These are phyloP conservation scores for Quambalaria eucalypti DNA, from an alignment of 1,284 basidiomycete species.

Conservation along the genomic window DNA sequence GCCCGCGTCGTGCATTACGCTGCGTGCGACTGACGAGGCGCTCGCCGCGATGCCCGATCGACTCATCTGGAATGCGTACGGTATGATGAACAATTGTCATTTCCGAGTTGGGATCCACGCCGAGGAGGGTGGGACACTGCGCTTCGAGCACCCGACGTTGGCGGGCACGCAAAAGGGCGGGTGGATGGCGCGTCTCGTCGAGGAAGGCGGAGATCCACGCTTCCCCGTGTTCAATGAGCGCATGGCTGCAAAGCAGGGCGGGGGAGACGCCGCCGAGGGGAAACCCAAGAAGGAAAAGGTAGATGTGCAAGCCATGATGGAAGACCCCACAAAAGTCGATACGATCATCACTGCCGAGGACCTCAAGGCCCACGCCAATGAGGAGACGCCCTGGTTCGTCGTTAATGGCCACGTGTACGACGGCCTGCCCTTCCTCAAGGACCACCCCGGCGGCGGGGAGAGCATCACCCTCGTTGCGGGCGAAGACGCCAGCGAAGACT, in stretches of 20 bases:
- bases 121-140: constrained; percentile 46
- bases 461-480: constrained; percentile 58
- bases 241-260: background rate
- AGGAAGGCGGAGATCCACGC: constrained; percentile 51
- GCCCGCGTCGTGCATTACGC: constrained; percentile 51
- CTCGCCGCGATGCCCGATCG: constrained; percentile 53
- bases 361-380: constrained; percentile 51
- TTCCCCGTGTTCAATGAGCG: constrained; percentile 50
- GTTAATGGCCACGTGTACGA: constrained; percentile 56
- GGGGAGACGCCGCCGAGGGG: background rate
- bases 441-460: constrained; percentile 60
- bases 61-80: constrained; percentile 53
- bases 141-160: constrained; percentile 60
- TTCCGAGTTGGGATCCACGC: constrained; percentile 56
- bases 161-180: constrained; percentile 55
- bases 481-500: constrained; percentile 60
- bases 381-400: constrained; percentile 57
- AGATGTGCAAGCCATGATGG: constrained; percentile 22
- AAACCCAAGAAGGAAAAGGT: constrained; percentile 18
- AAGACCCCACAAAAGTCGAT: constrained; percentile 35
- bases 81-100: constrained; percentile 59
- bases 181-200: constrained; percentile 60
- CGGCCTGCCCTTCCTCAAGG: constrained; percentile 54
- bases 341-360: constrained; percentile 54
- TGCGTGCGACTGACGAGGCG: constrained; percentile 58